Evolutionary conservation across 345 rosid species (phyloP).

Genomic region (Eucalyptus paniculata): DNA sequence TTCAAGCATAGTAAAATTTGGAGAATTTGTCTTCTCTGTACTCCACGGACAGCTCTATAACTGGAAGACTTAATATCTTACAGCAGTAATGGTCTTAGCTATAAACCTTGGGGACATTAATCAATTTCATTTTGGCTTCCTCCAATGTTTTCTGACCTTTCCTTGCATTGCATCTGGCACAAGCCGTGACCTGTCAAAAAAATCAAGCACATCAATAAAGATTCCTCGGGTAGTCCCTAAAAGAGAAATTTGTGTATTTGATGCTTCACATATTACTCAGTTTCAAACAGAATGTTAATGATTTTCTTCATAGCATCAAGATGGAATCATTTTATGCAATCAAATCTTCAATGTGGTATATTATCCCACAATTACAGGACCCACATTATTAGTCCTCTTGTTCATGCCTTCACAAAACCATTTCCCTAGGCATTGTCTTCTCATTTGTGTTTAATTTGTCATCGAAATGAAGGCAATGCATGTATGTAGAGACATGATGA

Average conservation of each 20-base stretch:
- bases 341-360: background rate
- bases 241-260: background rate
- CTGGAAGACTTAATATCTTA: background rate
- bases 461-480: background rate
- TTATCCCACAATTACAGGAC: background rate
- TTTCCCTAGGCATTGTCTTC: background rate
- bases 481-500: background rate
- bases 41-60: background rate
- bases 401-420: background rate
- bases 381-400: background rate
- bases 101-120: constrained; percentile 59
- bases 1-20: background rate
- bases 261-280: background rate
- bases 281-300: background rate
- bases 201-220: background rate
- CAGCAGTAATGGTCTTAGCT: background rate
- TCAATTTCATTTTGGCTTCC: constrained; percentile 74
- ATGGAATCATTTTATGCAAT: background rate
- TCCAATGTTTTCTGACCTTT: constrained; percentile 73
- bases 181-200: constrained; percentile 63
- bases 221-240: background rate
- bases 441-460: background rate
- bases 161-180: constrained; percentile 67
- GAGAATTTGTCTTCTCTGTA: background rate
- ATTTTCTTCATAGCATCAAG: background rate